phyloP scores from a whole-genome alignment of 2,329 filamentous ascomycete genomes.

The Neonectria coccinea region DNA sequence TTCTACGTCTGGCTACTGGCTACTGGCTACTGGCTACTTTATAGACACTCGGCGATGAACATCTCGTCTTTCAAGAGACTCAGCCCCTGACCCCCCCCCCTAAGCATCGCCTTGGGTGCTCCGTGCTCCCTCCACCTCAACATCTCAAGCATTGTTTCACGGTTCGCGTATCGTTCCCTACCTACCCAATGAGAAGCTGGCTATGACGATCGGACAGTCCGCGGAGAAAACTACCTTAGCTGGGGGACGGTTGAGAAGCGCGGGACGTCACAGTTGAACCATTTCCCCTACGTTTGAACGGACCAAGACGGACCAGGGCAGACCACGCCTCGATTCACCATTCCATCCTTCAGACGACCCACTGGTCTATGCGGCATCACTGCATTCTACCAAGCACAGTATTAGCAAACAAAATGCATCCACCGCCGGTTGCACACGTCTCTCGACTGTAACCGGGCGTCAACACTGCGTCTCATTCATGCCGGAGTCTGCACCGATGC shows the following conservation, averaged over 20 bases:
- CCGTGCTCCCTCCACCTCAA: neutral
- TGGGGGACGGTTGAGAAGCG: conserved; percentile 26
- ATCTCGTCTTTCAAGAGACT: neutral
- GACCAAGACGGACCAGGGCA: conserved; percentile 14
- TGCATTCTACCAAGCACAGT: neutral
- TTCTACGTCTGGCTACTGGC: no score
- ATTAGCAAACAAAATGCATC: neutral
- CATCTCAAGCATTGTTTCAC: neutral
- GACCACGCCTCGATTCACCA: conserved; percentile 22
- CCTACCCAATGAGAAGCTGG: conserved; percentile 34
- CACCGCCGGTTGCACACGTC: neutral
- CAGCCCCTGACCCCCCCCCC: no score
- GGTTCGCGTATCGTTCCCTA: conserved; percentile 30
- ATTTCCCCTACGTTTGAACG: conserved; percentile 10
- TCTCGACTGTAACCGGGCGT: conserved; percentile 24
- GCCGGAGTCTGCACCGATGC: conserved; percentile 3
- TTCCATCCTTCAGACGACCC: neutral
- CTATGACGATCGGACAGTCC: conserved; percentile 20
- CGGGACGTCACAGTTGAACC: conserved; percentile 35
- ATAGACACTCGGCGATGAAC: neutral
- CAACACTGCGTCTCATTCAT: neutral
- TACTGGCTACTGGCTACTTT: neutral
- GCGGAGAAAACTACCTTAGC: conserved; percentile 9
- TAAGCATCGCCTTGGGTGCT: neutral
- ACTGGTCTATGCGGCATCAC: conserved; percentile 4